Base-by-base conservation (phyloP, 768 basidiomycete species). In the Mycena olivaceomarginata region DNA sequence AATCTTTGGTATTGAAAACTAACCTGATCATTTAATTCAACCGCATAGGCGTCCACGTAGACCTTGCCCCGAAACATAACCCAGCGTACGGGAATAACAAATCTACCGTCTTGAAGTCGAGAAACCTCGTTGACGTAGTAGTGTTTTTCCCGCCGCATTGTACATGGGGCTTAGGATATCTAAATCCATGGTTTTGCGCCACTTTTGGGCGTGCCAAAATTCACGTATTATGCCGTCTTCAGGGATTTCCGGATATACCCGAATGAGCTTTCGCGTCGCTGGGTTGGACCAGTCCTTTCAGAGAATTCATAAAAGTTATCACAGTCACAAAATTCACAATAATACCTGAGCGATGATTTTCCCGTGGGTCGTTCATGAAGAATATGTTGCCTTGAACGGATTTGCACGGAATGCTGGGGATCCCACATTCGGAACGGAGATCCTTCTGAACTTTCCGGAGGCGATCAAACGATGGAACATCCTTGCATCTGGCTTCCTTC, bases 131-230 rank as follows among this genome's bases (percentile, higher is more conserved):
- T 72, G 1, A 77, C 67, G 48, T 67, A 77, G 20, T 67, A 72
- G 16, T 77, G 76, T 3, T 15, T 39, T 11, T n/a, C 13, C 15
- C 1, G 57, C 57, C 1, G 70, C 70, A 48, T 67, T 65, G 22
- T 41, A 77, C 76, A 77, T 77, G 7, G 76, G 76, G 43, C 70
- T 72, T 31, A 74, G 25, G 5, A n/a, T 15, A n/a, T 74, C 72
- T 2, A 74, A 45, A 31, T 74, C 65, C 72, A 73, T 73, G 25
- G 25, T 22, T 25, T 57, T 67, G 4, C 70, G 70, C 70, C 70
- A 72, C 51, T 72, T 72, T 18, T 65, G 31, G 31, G 31, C 31
- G 31, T 31, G 31, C 31, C 31, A 31, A 31, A 69, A 22, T 39
- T 69, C 67, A 8, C 39, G 64, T 8, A 72, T 66, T 12, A 72